Evolutionary conservation across 441 rosid species (phyloP), one percentile per base, ranked within the genome.

Genomic region (California macrophylla): DNA sequence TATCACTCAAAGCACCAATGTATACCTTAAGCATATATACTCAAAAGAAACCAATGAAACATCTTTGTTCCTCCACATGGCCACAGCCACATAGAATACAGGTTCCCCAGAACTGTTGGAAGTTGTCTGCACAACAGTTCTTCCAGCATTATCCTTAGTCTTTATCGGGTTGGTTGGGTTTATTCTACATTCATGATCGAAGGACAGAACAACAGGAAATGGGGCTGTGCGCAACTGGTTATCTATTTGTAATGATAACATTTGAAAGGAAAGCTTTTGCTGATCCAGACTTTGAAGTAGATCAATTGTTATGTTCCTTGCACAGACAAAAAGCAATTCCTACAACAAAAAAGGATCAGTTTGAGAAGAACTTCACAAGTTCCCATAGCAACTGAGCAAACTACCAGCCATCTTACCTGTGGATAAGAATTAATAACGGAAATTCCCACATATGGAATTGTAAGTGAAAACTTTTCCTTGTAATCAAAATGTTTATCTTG

Each of bases 261-360:
- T 79, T 71, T 85, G 88, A 84, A 90, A 86, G 69, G 82, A 85
- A 79, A 90, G 82, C 80, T 82, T 87, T 80, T 89, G 98, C 76
- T 79, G 93, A 79, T 90, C 97, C 69, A 87, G 76, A 79, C 90
- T 90, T 83, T 91, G 98, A 73, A 77, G 85, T 64, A 94, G 74
- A 54, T 85, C 84, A 67, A 90, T 47, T 23, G 80, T 82, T 69
- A 91, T 74, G 78, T 85, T 85, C 84, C 83, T 85, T 42, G 90
- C 91, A 84, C 91, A 87, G 47, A 86, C 96, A 85, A 86, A 94
- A 78, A 94, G 85, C 83, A 94, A 76, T 76, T 94, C 98, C 98
- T 94, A 75, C 71, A 78, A 47, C 66, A 81, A 75, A 81, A 75
- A 73, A 67, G 72, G 68, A 69, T 29, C 68, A 77, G 69, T 75